Evolutionary conservation across 2,329 filamentous ascomycete genomes (phyloP).

Genomic region (Tolypocladium endophyticum): DNA sequence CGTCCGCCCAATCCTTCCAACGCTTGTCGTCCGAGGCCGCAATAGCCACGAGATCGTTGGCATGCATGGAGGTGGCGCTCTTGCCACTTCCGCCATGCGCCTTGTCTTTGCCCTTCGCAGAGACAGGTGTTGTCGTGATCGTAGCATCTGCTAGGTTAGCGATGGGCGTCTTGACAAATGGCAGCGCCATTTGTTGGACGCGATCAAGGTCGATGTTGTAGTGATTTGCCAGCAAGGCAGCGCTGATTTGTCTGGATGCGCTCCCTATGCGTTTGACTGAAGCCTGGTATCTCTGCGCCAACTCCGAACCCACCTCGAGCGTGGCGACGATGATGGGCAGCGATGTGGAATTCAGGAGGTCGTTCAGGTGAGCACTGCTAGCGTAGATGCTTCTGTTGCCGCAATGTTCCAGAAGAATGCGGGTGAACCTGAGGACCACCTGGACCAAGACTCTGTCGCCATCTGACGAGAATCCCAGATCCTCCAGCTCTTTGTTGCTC

Average conservation of each 20-base stretch:
- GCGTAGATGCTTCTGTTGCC: constrained; percentile 94
- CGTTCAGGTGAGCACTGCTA: constrained; percentile 82
- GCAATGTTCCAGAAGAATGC: constrained; percentile 83
- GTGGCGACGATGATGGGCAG: constrained; percentile 67
- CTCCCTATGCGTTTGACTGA: constrained; percentile 69
- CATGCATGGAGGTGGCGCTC: constrained; percentile 52
- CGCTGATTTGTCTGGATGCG: constrained; percentile 55
- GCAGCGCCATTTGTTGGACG: constrained; percentile 71
- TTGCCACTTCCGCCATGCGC: constrained; percentile 26
- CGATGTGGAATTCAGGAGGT: constrained; percentile 80
- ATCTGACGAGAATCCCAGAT: constrained; percentile 57
- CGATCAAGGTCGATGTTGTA: constrained; percentile 72
- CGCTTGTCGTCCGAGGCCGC: constrained; percentile 46
- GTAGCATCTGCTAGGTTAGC: constrained; percentile 40
- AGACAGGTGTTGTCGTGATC: constrained; percentile 41
- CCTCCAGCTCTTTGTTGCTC: constrained; percentile 34
- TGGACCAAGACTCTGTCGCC: constrained; percentile 76
- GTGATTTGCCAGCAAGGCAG: constrained; percentile 70
- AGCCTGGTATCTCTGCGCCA: constrained; percentile 87
- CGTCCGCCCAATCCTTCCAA: constrained; percentile 72
- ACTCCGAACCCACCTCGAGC: constrained; percentile 69
- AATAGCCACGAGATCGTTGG: constrained; percentile 75
- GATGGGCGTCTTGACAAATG: constrained; percentile 65
- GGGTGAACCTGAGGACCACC: constrained; percentile 72
- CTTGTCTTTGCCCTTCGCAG: constrained; percentile 73